phyloP scores from a whole-genome alignment of 208 protist species.

The Spongospora subterranea region DNA sequence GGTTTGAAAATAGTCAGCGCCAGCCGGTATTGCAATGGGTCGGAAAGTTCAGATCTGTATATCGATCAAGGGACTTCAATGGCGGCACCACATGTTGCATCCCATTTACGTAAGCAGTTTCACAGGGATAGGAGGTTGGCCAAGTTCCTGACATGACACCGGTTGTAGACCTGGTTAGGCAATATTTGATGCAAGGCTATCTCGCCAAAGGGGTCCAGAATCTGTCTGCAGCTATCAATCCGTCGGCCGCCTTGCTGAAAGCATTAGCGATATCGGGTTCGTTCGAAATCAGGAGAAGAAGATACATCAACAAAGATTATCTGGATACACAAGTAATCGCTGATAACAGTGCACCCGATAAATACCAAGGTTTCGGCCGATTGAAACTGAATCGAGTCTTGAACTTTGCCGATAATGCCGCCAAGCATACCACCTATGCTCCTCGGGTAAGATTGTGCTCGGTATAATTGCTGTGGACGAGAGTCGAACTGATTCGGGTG shows the following conservation, averaged over 20 bases:
- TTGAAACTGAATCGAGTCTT: conserved; percentile 67
- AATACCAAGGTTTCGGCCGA: conserved; percentile 70
- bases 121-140: neutral
- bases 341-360: conserved; percentile 24
- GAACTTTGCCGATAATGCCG: conserved; percentile 61
- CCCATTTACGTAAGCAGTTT: conserved; percentile 45
- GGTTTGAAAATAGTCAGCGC: conserved; percentile 74
- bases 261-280: conserved; percentile 48
- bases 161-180: conserved; percentile 80
- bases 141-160: conserved; percentile 15
- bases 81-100: conserved; percentile 82
- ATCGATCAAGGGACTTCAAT: conserved; percentile 83
- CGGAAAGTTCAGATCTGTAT: neutral
- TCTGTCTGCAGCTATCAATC: neutral
- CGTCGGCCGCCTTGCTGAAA: conserved; percentile 33
- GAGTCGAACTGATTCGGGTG: neutral
- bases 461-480: neutral
- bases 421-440: neutral
- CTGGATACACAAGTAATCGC: neutral
- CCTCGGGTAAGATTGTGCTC: neutral
- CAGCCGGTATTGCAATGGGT: neutral
- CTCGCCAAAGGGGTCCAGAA: conserved; percentile 49
- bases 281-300: neutral
- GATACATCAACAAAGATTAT: neutral
- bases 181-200: conserved; percentile 79